A percentile compares a stretch with the other conserved stretches of the same genome.
Evolutionary conservation across 2,329 filamentous ascomycete species (phyloP).

Genomic region (Ampelomyces quisqualis): DNA sequence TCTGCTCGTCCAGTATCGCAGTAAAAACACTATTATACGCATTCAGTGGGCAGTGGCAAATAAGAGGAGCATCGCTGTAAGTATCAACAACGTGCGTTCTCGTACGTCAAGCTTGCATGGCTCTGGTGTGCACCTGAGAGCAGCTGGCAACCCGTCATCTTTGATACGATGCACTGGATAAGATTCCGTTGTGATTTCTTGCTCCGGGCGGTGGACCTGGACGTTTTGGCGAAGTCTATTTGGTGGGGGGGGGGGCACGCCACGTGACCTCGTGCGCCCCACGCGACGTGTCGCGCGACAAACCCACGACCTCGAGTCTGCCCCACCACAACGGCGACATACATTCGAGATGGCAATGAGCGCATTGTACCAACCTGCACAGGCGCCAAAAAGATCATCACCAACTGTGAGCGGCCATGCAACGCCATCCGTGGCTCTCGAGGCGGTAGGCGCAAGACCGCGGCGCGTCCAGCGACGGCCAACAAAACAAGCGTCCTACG

Average conservation of each 20-base stretch:
- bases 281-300: slow-evolving; percentile 3
- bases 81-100: too few species aligned
- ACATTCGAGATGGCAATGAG: neutral
- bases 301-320: neutral
- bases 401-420: neutral
- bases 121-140: too few species aligned
- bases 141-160: too few species aligned
- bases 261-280: slow-evolving; percentile 12
- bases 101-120: too few species aligned
- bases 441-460: slow-evolving; percentile 26
- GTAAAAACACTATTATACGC: too few species aligned
- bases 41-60: too few species aligned
- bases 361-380: neutral
- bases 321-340: neutral
- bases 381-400: neutral
- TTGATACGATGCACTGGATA: too few species aligned
- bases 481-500: slow-evolving; percentile 35
- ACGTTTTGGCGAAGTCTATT: neutral
- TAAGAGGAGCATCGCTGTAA: too few species aligned
- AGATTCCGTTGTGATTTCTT: neutral
- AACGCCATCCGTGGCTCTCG: slow-evolving; percentile 14
- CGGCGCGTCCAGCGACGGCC: slow-evolving; percentile 33
- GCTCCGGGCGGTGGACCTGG: neutral
- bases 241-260: neutral
- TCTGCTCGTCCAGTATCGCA: slow-evolving; percentile 28